phyloP scores from a whole-genome alignment of 2,329 filamentous ascomycete genomes.

The Cytospora schulzeri region DNA sequence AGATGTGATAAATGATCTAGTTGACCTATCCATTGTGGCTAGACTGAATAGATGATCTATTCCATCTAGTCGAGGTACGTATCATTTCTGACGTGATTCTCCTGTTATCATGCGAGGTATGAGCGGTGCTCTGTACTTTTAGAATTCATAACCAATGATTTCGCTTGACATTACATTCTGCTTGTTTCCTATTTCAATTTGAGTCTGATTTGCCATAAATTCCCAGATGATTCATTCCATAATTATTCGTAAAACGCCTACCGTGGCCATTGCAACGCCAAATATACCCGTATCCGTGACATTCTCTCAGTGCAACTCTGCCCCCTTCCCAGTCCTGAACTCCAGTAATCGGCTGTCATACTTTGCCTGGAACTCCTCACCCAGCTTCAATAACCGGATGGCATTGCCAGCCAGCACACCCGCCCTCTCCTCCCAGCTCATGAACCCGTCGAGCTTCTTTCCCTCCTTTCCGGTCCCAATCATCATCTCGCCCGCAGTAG shows the following conservation, averaged over 20 bases:
- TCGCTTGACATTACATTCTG: too few species aligned
- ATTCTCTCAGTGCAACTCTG: not conserved
- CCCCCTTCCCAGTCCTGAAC: constrained; percentile 30
- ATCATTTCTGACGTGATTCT: too few species aligned
- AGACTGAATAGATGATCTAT: too few species aligned
- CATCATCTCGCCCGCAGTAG: constrained; percentile 39
- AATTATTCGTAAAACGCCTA: not conserved
- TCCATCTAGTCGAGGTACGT: too few species aligned
- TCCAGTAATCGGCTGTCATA: constrained; percentile 32
- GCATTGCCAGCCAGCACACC: constrained; percentile 38
- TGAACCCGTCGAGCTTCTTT: constrained; percentile 31
- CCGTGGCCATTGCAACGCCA: not conserved
- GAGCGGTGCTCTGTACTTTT: too few species aligned
- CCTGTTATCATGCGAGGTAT: too few species aligned
- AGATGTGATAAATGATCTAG: too few species aligned
- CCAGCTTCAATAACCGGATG: constrained; percentile 37
- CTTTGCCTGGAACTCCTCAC: constrained; percentile 31
- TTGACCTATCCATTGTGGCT: too few species aligned
- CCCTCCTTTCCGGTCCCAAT: constrained; percentile 30
- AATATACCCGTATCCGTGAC: not conserved
- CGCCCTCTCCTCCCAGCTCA: constrained; percentile 38
- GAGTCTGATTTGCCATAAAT: too few species aligned
- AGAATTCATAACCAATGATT: too few species aligned
- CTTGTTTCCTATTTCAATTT: too few species aligned
- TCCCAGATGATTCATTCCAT: too few species aligned